Base-by-base conservation (phyloP, 2,329 filamentous ascomycete genomes). In the Xylaria sp. region DNA sequence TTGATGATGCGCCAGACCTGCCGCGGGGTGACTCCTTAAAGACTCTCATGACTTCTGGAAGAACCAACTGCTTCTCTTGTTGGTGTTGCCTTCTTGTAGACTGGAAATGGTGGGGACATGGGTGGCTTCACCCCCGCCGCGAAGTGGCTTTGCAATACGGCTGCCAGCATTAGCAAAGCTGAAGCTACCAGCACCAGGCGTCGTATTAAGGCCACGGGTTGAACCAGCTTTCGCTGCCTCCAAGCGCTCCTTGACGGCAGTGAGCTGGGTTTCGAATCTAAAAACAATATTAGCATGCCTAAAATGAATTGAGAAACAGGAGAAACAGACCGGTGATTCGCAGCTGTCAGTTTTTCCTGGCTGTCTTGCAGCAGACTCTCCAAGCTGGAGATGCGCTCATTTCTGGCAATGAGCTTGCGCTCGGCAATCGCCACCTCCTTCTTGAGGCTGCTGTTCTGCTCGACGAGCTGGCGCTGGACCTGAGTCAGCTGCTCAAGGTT, bases 381-480 rank as follows among this genome's bases (percentile, higher is more conserved):
- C 51, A 99, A 80, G 73, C 90, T 95, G 75, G 95, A 88, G 73
- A 99, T 99, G 59, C 94, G 89, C 81, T 99, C 94, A 72, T 97
- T 97, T 68, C 94, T 83, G 23, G 94, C 94, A 74, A 96, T 95
- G 63, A 99, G 82, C 77, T 99, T 99, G 69, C 94, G 86, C 80
- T 99, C 94, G 0, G 94, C 94, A 72, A 99, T 99, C 58, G 94
- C 94, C 58, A 99, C 94, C 77, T 99, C 94, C 81, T 99, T 97
- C 86, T 99, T 99, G 70, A 99, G 81, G 64, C 88, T 89, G 68
- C 91, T 91, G 77, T 99, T 99, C 76, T 99, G 94, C 79, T 99
- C 94, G 37, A 99, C 94, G 10, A 99, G 86, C 77, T 99, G 94
- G 58, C 94, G 87, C 77, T 99, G 94, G 57, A 99, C 94, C 72